Percentiles rank a stretch among this genome's conserved stretches.
Conservation (phyloP, 768 basidiomycete genomes). For the Pholiota microspora region DNA sequence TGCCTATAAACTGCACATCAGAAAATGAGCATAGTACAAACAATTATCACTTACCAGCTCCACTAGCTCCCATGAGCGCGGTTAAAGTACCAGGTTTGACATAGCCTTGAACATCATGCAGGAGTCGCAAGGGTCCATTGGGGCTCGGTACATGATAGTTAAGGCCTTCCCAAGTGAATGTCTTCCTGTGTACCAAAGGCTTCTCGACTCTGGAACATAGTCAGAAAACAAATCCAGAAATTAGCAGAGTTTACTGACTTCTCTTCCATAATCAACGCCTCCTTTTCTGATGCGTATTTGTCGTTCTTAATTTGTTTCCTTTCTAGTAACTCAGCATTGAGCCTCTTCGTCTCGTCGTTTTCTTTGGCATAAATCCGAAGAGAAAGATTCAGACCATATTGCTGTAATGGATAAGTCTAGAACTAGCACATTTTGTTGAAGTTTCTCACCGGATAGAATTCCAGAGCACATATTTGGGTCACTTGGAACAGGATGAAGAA, state of each 20-base stretch:
- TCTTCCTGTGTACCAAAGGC: constrained; percentile 36
- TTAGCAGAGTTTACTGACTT: constrained; percentile 5
- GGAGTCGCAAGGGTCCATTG: constrained; percentile 55
- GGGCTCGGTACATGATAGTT: constrained; percentile 76
- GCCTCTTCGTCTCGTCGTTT: constrained; percentile 47
- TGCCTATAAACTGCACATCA: constrained; percentile 38
- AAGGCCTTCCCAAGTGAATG: constrained; percentile 81
- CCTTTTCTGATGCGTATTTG: constrained; percentile 21
- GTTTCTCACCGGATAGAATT: constrained; percentile 63
- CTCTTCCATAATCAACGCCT: not conserved
- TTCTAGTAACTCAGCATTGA: constrained; percentile 51
- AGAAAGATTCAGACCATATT: constrained; percentile 49
- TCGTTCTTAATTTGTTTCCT: constrained; percentile 44
- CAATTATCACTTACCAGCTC: constrained; percentile 49
- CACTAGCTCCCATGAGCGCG: constrained; percentile 85
- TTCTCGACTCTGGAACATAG: not conserved
- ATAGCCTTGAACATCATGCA: constrained; percentile 77
- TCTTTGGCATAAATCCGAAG: constrained; percentile 64
- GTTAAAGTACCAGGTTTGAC: constrained; percentile 87
- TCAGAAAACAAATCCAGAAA: not conserved
- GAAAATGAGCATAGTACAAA: not conserved
- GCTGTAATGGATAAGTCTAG: too few species aligned
- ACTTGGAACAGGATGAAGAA: constrained; percentile 71
- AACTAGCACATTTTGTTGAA: too few species aligned
- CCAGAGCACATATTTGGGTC: constrained; percentile 65